phyloP scores from a whole-genome alignment of 257 asterid genomes.

The Lithospermum erythrorhizon region DNA sequence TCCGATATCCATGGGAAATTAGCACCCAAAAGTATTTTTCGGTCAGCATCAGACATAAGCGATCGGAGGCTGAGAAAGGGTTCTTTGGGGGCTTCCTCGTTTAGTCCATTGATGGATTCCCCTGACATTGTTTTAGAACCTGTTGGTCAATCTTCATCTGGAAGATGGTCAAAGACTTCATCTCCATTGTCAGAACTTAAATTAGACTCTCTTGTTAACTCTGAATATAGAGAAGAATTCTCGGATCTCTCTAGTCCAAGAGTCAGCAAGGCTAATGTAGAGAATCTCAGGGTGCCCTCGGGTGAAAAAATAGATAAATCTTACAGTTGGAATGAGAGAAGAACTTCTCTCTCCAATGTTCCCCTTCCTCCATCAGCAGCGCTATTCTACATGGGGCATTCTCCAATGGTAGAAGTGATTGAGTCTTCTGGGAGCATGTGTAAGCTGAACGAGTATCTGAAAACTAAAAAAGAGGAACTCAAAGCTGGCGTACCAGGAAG shows the following conservation, averaged over 20 bases:
- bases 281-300: slow-evolving; percentile 10
- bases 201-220: slow-evolving; percentile 20
- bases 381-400: slow-evolving; percentile 43
- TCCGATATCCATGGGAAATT: slow-evolving; percentile 29
- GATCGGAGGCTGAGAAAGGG: slow-evolving; percentile 18
- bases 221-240: slow-evolving; percentile 17
- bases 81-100: slow-evolving; percentile 20
- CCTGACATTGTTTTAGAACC: slow-evolving; percentile 47
- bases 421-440: slow-evolving; percentile 45
- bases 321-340: slow-evolving; percentile 27
- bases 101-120: slow-evolving; percentile 25
- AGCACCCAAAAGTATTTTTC: slow-evolving; percentile 13
- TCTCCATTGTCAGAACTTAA: slow-evolving; percentile 26
- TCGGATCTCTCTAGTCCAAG: slow-evolving; percentile 17
- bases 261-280: slow-evolving; percentile 25
- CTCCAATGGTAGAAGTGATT: slow-evolving; percentile 38
- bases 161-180: slow-evolving; percentile 51
- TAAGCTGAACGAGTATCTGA: slow-evolving; percentile 51
- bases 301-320: slow-evolving; percentile 26
- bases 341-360: slow-evolving; percentile 24
- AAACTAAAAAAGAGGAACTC: slow-evolving; percentile 44
- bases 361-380: slow-evolving; percentile 81
- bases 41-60: slow-evolving; percentile 50
- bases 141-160: slow-evolving; percentile 42
- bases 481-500: slow-evolving; percentile 65